phyloP scores from a whole-genome alignment of 2,329 filamentous ascomycete species.

The Fusarium nisikadoi region DNA sequence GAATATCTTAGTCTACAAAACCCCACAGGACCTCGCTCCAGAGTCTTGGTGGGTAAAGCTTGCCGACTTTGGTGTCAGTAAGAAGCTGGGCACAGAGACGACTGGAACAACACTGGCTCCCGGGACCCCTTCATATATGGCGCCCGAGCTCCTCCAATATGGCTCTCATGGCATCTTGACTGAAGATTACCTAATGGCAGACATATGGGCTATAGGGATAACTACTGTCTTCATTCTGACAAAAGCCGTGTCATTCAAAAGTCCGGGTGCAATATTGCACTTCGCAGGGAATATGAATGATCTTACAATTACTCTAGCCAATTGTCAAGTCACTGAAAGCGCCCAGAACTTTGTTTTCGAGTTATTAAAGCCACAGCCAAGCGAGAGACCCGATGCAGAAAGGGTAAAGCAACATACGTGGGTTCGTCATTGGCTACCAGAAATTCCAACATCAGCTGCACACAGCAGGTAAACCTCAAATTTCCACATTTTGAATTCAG shows the following conservation, averaged over 20 bases:
- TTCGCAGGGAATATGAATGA: background rate
- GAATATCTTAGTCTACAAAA: background rate
- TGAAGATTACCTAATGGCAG: background rate
- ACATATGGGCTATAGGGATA: background rate
- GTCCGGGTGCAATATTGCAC: background rate
- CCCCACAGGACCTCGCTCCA: background rate
- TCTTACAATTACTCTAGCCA: background rate
- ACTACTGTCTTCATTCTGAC: background rate
- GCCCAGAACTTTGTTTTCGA: background rate
- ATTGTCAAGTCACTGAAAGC: background rate
- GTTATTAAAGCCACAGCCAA: background rate
- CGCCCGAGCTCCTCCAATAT: background rate
- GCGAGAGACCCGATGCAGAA: background rate
- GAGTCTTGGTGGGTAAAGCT: constrained; percentile 1
- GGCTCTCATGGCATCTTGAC: accelerated
- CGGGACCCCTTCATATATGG: background rate
- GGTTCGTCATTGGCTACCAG: background rate
- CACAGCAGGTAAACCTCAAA: no score
- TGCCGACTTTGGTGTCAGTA: constrained; percentile 1
- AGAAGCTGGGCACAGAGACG: background rate
- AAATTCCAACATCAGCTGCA: background rate
- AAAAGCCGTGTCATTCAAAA: background rate
- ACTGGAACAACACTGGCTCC: background rate
- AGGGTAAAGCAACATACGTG: background rate
- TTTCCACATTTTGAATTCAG: no score